Evolutionary conservation across 495 filamentous ascomycete genomes (phyloP).

Genomic region (Bombardia bombarda): DNA sequence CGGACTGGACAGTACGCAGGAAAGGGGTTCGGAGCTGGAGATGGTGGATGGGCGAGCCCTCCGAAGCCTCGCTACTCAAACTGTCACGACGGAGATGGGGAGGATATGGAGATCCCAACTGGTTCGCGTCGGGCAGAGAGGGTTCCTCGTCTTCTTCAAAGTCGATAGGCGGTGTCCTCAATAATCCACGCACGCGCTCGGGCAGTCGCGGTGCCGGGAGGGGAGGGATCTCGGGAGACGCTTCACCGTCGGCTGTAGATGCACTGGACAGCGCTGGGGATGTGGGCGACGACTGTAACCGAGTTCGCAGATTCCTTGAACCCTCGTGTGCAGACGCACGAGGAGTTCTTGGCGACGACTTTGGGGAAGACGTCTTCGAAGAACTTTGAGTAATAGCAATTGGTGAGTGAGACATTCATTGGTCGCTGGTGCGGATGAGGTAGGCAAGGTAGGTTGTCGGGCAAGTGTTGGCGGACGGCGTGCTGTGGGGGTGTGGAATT

Average conservation of each 20-base stretch:
- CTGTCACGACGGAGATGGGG: slow-evolving; percentile 42
- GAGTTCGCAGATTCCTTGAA: slow-evolving; percentile 13
- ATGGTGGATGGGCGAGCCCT: slow-evolving; percentile 45
- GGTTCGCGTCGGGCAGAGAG: slow-evolving; percentile 50
- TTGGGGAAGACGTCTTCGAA: slow-evolving; percentile 44
- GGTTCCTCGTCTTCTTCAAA: slow-evolving; percentile 19
- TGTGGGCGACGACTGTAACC: slow-evolving; percentile 20
- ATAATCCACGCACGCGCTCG: slow-evolving; percentile 36
- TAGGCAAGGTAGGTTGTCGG: not conserved
- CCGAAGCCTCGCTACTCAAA: slow-evolving; percentile 42
- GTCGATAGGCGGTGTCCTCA: slow-evolving; percentile 41
- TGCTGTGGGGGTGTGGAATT: no score
- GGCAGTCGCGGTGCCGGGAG: slow-evolving; percentile 41
- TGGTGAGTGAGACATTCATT: not conserved
- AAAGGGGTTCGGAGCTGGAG: slow-evolving; percentile 46
- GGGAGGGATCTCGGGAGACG: slow-evolving; percentile 46
- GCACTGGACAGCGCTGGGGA: slow-evolving; percentile 43
- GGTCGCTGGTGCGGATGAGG: no score
- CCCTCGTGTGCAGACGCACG: slow-evolving; percentile 46
- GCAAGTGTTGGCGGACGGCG: no score
- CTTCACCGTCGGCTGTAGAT: slow-evolving; percentile 45
- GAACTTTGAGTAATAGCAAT: slow-evolving; percentile 13
- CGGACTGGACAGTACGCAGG: slow-evolving; percentile 38
- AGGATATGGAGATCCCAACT: slow-evolving; percentile 70
- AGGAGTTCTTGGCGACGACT: slow-evolving; percentile 35